Conservation (phyloP, 768 basidiomycete genomes). For the Hygrophorus russula region DNA sequence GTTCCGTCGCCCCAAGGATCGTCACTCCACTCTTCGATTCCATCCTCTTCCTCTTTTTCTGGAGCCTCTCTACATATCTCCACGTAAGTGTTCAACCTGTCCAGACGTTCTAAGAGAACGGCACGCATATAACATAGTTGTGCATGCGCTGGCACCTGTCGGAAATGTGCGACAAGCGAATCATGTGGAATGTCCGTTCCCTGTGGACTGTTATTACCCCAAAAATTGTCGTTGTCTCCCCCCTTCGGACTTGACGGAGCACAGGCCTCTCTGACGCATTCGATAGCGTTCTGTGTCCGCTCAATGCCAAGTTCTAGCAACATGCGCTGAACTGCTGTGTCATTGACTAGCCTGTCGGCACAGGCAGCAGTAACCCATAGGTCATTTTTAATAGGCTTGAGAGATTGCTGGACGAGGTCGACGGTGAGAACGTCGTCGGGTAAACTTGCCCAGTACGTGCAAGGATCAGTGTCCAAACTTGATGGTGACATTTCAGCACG, state of each 20-base stretch:
- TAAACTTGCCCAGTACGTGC: conserved; percentile 45
- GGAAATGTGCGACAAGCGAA: conserved; percentile 43
- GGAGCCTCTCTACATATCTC: conserved; percentile 41
- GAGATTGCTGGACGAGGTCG: conserved; percentile 32
- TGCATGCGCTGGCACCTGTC: conserved; percentile 44
- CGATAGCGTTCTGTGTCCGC: conserved; percentile 40
- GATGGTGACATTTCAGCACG: conserved; percentile 4
- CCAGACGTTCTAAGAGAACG: conserved; percentile 55
- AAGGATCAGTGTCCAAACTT: conserved; percentile 17
- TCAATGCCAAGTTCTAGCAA: conserved; percentile 55
- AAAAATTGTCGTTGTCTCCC: neutral
- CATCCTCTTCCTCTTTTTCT: conserved; percentile 33
- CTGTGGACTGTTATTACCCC: conserved; percentile 12
- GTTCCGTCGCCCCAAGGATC: conserved; percentile 61
- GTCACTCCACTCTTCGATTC: conserved; percentile 62
- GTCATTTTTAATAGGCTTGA: conserved; percentile 50
- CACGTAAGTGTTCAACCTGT: conserved; percentile 62
- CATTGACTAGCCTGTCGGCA: conserved; percentile 53
- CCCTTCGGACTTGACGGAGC: conserved; percentile 6
- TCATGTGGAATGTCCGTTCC: conserved; percentile 11
- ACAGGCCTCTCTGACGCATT: conserved; percentile 31
- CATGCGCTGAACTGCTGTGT: conserved; percentile 39
- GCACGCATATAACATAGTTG: conserved; percentile 55
- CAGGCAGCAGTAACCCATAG: conserved; percentile 73
- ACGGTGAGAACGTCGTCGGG: conserved; percentile 47